Base-by-base conservation (phyloP, 768 basidiomycete species). In the Rhodosporidiobolus sp. region DNA sequence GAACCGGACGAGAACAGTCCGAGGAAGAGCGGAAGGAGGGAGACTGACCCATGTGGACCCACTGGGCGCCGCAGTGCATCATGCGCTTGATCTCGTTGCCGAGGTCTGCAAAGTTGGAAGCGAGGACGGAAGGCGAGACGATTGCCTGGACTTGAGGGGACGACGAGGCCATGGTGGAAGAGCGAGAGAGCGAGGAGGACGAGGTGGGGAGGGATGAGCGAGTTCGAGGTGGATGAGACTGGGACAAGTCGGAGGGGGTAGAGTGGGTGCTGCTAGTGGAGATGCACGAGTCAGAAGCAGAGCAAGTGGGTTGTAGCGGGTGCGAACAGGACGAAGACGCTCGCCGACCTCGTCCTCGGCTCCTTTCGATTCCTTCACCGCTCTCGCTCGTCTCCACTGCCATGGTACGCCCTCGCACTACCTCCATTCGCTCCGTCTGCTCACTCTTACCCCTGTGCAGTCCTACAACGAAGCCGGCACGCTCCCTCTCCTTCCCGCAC, bases 51-150 rank as follows among this genome's bases (percentile, higher is more conserved):
- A 98, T 97, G 78, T 97, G 95, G 69, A 97, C 86, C 96, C 96
- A 98, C 81, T 98, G 90, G 30, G 94, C 94, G 20, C 96, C 96
- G 73, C 88, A 72, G 38, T 79, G 87, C 79, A 97, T 92, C 94
- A 99, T 98, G 60, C 94, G 86, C 80, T 90, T 89, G 83, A 96
- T 96, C 87, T 99, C 96, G 78, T 89, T 89, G 62, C 88, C 89
- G 77, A 99, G 87, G 79, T 95, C 89, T 53, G 93, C 94, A 82
- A 99, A 94, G 84, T 99, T 94, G 19, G 91, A 94, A 67, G 96
- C 95, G 26, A 99, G 89, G 54, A 98, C 93, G 7, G 94, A 97
- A 30, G 96, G 96, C 17, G 94, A 89, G 81, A 99, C 92, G 83
- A 98, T 97, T 22, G 92, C 66, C 7, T 55, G 60, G 52, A 50